Base-by-base conservation (phyloP, 2,329 filamentous ascomycete species). In the Cladophialophora immunda region DNA sequence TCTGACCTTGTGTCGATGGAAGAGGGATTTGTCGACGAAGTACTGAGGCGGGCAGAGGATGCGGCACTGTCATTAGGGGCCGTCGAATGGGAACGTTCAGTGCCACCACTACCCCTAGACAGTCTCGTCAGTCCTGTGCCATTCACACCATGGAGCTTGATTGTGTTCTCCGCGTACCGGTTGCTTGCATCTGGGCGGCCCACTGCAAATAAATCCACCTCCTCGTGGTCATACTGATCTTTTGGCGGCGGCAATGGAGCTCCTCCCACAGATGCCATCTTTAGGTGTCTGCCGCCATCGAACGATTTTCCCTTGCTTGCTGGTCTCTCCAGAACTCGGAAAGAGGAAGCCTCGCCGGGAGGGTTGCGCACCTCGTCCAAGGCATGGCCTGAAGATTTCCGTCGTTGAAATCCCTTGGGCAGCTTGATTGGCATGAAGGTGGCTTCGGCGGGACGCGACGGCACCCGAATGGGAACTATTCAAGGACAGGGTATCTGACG, bases 361-460 rank as follows among this genome's bases (percentile, higher is more conserved):
- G 78, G 74, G 29, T 77, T 76, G 64, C 78, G 78, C 47, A 78
- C 74, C 59, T 84, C 81, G 32, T 86, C 85, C 68, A 86, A 76
- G 59, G 78, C 81, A 78, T 85, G 85, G 56, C 82, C 84, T 67
- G 84, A 83, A 66, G 84, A 86, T 76, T 86, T 86, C 71, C 85
- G 82, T 73, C 84, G 81, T 58, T 71, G 68, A 73, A 86, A 86
- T 66, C 79, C 78, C 74, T 85, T 86, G 59, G 84, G 82, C 57
- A 85, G 77, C 76, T 86, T 86, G 75, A 85, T 86, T 73, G 84
- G 84, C 84, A 86, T 86, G 71, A 74, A 75, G 73, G 68, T 71
- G 68, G 66, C 59, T 62, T 60, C 45, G 65, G 29, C 30, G 36
- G 62, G 58, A 62, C 47, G 55, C 45, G 57, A 68, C 45, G 52